Conservation (phyloP, 2,329 filamentous ascomycete species). For the Fusarium cicatricum region DNA sequence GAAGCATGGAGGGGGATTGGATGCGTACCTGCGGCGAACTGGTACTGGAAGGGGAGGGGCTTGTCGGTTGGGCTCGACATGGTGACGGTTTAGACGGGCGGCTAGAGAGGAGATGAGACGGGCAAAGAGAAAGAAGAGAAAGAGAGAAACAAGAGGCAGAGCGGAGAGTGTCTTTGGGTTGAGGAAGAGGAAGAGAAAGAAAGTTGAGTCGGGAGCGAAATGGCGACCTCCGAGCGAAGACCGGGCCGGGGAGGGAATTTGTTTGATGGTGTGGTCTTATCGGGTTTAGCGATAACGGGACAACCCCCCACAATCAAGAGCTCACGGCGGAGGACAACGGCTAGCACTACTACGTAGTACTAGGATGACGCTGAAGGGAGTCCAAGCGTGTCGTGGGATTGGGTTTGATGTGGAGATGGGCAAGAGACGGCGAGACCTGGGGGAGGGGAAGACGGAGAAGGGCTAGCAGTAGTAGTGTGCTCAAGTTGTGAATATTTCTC, state of each 20-base stretch:
- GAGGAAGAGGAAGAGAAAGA: slow-evolving; percentile 18
- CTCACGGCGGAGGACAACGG: slow-evolving; percentile 12
- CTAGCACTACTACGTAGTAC: slow-evolving; percentile 6
- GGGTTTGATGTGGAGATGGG: slow-evolving; percentile 24
- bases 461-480: not conserved
- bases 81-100: slow-evolving; percentile 24
- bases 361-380: slow-evolving; percentile 20
- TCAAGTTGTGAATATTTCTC: not conserved
- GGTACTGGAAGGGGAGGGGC: slow-evolving; percentile 91
- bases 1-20: slow-evolving; percentile 28
- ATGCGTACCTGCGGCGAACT: slow-evolving; percentile 85
- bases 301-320: slow-evolving; percentile 17
- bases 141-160: slow-evolving; percentile 11
- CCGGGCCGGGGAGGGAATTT: slow-evolving; percentile 44
- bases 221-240: slow-evolving; percentile 42
- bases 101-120: slow-evolving; percentile 5
- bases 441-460: slow-evolving; percentile 11
- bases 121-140: slow-evolving; percentile 7
- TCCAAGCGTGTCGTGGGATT: slow-evolving; percentile 5
- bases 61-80: slow-evolving; percentile 60
- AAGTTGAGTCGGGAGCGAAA: slow-evolving; percentile 12
- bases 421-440: slow-evolving; percentile 22
- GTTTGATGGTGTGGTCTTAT: slow-evolving; percentile 42
- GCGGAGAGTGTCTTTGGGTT: slow-evolving; percentile 22
- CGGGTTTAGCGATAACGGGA: slow-evolving; percentile 37